Percentiles rank a stretch among this genome's conserved stretches.
These are phyloP conservation scores for Hirsutella rhossiliensis DNA, from an alignment of 2,329 filamentous ascomycete species.

Conservation along the genomic window DNA sequence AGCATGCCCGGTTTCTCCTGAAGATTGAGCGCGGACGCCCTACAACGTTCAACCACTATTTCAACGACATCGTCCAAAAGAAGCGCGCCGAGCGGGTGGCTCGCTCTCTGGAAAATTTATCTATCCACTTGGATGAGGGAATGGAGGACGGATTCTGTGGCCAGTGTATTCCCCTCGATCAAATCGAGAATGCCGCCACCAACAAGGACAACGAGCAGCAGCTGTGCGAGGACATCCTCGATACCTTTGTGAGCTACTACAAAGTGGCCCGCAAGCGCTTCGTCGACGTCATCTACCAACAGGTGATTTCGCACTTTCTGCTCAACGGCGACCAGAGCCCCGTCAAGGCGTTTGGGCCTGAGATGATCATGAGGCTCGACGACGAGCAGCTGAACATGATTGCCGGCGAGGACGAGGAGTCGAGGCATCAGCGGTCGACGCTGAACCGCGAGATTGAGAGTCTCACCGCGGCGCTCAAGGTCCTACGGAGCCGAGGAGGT, in stretches of 20 bases:
- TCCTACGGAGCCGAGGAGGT: neutral
- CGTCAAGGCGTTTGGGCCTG: slow-evolving; percentile 37
- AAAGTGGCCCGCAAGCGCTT: slow-evolving; percentile 48
- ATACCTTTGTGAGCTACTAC: slow-evolving; percentile 51
- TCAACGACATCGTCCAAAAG: slow-evolving; percentile 26
- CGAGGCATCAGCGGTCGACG: slow-evolving; percentile 10
- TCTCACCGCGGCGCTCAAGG: neutral
- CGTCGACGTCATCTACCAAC: slow-evolving; percentile 48
- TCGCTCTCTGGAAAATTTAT: neutral
- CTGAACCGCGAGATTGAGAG: slow-evolving; percentile 32
- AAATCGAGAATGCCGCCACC: neutral
- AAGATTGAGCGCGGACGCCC: slow-evolving; percentile 35
- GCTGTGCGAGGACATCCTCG: slow-evolving; percentile 40
- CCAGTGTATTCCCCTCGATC: neutral
- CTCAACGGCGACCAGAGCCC: slow-evolving; percentile 37
- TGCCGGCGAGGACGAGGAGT: slow-evolving; percentile 40
- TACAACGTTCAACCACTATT: slow-evolving; percentile 40
- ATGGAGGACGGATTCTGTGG: too few relatives aligned
- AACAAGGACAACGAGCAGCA: slow-evolving; percentile 16
- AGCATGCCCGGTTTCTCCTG: slow-evolving; percentile 39
- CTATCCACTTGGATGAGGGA: neutral
- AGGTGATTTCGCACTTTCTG: slow-evolving; percentile 42
- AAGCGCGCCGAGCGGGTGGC: slow-evolving; percentile 6
- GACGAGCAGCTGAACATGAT: slow-evolving; percentile 38
- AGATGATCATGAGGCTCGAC: slow-evolving; percentile 35